A percentile compares a stretch with the other conserved stretches of the same genome.
These are phyloP conservation scores for Phytophthora boehmeriae DNA, from an alignment of 352 stramenopile species.

Conservation along the genomic window DNA sequence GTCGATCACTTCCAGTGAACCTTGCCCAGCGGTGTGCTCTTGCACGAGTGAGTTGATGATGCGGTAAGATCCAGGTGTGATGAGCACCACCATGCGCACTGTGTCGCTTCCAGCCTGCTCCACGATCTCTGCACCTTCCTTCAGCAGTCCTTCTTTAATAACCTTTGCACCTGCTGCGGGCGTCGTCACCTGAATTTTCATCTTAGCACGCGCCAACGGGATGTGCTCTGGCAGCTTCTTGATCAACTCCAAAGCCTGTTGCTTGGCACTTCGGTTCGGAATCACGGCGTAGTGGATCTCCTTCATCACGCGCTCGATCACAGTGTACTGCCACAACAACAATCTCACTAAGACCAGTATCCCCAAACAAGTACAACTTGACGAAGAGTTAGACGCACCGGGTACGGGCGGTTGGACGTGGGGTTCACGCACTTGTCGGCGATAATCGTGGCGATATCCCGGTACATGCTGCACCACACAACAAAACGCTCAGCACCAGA, in stretches of 20 bases:
- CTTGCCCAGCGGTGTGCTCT: constrained; percentile 52
- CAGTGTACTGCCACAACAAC: constrained; percentile 77
- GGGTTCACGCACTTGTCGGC: constrained; percentile 98
- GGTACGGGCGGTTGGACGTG: constrained; percentile 94
- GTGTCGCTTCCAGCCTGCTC: constrained; percentile 66
- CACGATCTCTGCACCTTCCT: constrained; percentile 70
- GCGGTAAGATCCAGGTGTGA: constrained; percentile 79
- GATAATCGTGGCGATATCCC: constrained; percentile 97
- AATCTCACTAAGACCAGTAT: neutral
- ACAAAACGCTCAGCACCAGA: neutral
- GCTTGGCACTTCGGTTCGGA: constrained; percentile 95
- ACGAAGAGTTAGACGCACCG: constrained; percentile 43
- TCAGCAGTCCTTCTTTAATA: constrained; percentile 66
- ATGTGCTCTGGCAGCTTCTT: constrained; percentile 93
- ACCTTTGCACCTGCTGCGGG: constrained; percentile 46
- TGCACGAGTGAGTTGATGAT: constrained; percentile 76
- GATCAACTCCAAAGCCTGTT: constrained; percentile 97
- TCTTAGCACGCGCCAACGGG: constrained; percentile 96
- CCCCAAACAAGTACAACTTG: neutral
- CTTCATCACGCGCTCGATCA: constrained; percentile 97
- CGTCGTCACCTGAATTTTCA: constrained; percentile 92
- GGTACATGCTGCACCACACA: constrained; percentile 75
- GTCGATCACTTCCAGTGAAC: constrained; percentile 91
- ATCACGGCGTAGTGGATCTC: constrained; percentile 96
- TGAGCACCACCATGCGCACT: constrained; percentile 70